Base-by-base conservation (phyloP, 73 alveolate genomes). In the Loxodes magnus region DNA sequence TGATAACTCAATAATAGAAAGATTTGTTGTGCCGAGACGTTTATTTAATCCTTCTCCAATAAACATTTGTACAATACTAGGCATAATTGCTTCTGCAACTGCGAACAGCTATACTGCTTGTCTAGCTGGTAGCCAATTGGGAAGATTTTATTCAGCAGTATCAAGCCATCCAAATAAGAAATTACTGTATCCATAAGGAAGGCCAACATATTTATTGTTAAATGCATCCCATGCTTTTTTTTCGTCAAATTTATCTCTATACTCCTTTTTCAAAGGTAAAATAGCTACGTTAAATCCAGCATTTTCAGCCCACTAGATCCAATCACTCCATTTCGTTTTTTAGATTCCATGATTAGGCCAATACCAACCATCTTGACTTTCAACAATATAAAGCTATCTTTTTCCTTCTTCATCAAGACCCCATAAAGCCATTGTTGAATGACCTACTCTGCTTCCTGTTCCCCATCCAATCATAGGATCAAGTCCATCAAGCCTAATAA, bases 401-500 rank as follows among this genome's bases (percentile, higher is more conserved):
- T 14, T 9, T 12, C 83, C 83, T 37, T 69, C 85, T 4, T 54
- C 64, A 17, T 85, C 92, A 22, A 77, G 43, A n/a, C n/a, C n/a
- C 74, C 85, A 42, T 15, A 85, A 62, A 17, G 90, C 81, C n/a
- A 79, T 82, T 9, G 77, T 79, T 15, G 88, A 56, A 62, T 89
- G 98, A 26, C 98, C 98, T 24, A 67, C 55, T 31, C 76, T 81
- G 22, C 90, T 46, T 1, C 98, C 98, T 5, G 95, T 56, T 21
- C 98, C 98, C 71, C 82, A 71, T 93, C 80, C 82, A 19, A 89
- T 89, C 52, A 89, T 70, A 29, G 80, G 83, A 60, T 89, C 98
- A 19, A 89, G 74, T 7, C 96, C 95, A 53, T 89, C 98, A 48
- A 85, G 60, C 52, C 98, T 60, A 24, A 76, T 46, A 34, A 89